Conservation (phyloP, 2,329 filamentous ascomycete genomes). For the Paraconiothyrium brasiliense region DNA sequence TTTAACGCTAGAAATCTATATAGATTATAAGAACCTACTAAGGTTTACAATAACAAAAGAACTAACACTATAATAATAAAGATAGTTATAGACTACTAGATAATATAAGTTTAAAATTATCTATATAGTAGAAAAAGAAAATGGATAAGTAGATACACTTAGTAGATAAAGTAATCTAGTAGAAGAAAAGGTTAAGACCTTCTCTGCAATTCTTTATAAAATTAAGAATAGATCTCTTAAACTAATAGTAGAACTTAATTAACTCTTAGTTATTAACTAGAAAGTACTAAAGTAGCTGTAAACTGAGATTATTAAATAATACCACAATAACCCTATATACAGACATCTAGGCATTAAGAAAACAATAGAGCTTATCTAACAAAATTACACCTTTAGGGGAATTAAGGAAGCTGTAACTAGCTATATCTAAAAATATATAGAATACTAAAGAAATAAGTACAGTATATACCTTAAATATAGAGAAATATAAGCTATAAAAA, state of each 20-base stretch:
- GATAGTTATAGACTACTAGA: no score
- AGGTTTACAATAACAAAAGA: no score
- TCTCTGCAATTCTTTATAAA: neutral
- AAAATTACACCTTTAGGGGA: constrained; percentile 1
- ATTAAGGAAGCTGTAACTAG: constrained; percentile 3
- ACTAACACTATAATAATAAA: no score
- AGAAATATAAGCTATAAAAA: constrained; percentile 18
- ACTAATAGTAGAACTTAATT: constrained; percentile 5
- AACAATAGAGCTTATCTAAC: constrained; percentile 2
- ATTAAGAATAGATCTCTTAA: neutral
- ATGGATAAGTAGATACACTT: neutral
- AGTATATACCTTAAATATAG: constrained; percentile 14
- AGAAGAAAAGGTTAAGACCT: neutral
- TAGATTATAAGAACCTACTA: no score
- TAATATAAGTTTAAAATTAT: no score
- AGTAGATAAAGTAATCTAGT: constrained; percentile 3
- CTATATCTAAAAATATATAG: constrained; percentile 4
- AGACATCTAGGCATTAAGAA: constrained; percentile 3
- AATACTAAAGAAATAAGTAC: constrained; percentile 18
- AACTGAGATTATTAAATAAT: neutral
- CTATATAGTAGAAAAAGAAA: no score
- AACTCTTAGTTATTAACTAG: neutral
- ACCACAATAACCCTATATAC: constrained; percentile 5
- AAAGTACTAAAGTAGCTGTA: neutral
- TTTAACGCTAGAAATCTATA: no score